Evolutionary conservation across 1,284 basidiomycete species (phyloP).

Genomic region (Lentinus polychrous): DNA sequence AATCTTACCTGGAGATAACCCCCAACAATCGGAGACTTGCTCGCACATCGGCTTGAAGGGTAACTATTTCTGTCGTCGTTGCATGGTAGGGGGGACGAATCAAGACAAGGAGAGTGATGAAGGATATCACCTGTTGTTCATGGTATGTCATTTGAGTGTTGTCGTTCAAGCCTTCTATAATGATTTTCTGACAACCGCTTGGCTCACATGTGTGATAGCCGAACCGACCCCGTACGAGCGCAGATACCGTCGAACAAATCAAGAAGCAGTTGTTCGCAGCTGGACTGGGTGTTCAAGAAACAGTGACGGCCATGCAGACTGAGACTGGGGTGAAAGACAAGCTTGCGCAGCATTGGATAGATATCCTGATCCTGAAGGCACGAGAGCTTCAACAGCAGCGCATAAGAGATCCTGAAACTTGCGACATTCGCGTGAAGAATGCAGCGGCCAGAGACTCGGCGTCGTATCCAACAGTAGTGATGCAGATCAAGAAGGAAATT

Average conservation of each 20-base stretch:
- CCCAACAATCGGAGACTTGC: conserved; percentile 35
- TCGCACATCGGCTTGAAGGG: conserved; percentile 33
- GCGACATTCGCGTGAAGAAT: no score
- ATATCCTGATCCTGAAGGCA: conserved; percentile 18
- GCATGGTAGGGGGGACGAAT: conserved; percentile 19
- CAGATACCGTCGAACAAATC: conserved; percentile 16
- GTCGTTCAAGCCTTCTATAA: neutral
- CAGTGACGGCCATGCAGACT: conserved; percentile 17
- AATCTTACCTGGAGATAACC: conserved; percentile 33
- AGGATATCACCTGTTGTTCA: conserved; percentile 24
- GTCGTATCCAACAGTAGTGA: no score
- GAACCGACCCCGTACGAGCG: conserved; percentile 10
- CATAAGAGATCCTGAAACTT: no score
- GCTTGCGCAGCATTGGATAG: conserved; percentile 27
- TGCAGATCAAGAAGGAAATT: conserved; percentile 10
- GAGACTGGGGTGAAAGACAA: conserved; percentile 31
- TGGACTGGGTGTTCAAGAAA: conserved; percentile 11
- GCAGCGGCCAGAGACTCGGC: no score
- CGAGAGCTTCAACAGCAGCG: conserved; percentile 1
- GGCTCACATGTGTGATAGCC: neutral
- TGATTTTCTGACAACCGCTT: no score
- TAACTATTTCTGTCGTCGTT: conserved; percentile 29
- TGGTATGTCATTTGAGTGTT: conserved; percentile 12
- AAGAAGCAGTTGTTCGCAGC: conserved; percentile 19
- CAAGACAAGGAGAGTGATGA: conserved; percentile 19